phyloP scores from a whole-genome alignment of 345 rosid genomes.

The Eucalyptus grandis region DNA sequence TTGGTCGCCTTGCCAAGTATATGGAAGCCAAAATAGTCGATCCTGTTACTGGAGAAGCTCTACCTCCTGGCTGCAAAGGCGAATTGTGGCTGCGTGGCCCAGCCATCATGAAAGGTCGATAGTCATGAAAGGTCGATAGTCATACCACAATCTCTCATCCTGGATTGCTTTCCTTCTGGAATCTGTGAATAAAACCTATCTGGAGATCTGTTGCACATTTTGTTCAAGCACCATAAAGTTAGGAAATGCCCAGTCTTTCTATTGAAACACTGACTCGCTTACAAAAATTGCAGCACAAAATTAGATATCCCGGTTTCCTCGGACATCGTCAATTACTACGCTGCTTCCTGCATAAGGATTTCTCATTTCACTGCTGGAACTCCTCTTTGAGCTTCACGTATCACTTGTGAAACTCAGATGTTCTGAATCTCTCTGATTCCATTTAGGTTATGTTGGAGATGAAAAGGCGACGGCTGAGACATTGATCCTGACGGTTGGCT shows the following conservation, averaged over 20 bases:
- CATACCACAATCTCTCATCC: background rate
- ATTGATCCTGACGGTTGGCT: conserved; percentile 72
- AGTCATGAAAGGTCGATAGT: conserved; percentile 36
- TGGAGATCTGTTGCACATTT: background rate
- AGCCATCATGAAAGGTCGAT: conserved; percentile 62
- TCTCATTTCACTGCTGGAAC: background rate
- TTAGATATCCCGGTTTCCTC: background rate
- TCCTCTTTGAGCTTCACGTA: background rate
- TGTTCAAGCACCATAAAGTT: background rate
- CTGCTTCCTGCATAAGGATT: background rate
- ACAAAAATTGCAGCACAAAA: background rate
- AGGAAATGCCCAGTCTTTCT: background rate
- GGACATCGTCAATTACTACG: background rate
- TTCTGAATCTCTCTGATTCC: background rate
- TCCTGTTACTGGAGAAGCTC: conserved; percentile 49
- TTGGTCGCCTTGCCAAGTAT: conserved; percentile 50
- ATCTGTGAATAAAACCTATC: background rate
- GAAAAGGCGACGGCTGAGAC: conserved; percentile 86
- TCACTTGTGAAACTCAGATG: background rate
- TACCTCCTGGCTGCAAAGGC: conserved; percentile 66
- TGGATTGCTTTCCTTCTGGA: background rate
- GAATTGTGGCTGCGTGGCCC: conserved; percentile 87
- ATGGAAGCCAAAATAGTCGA: conserved; percentile 74
- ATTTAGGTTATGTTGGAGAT: conserved; percentile 70
- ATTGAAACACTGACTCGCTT: background rate